Evolutionary conservation across 2,329 filamentous ascomycete species (phyloP).

Genomic region (Exophiala oligosperma): DNA sequence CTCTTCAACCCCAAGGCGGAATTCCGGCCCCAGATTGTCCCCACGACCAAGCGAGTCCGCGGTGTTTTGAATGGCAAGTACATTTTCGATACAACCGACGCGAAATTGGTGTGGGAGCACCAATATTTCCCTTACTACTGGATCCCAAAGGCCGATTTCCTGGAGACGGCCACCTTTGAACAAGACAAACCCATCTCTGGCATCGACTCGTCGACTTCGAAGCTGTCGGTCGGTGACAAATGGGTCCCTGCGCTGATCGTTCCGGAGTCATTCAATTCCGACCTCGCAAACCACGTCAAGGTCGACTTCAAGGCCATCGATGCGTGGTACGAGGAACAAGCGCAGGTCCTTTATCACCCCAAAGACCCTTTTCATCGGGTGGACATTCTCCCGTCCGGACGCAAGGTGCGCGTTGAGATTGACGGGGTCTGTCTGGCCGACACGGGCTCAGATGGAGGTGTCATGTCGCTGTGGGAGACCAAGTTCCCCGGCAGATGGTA

Average conservation of each 20-base stretch:
- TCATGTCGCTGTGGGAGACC: constrained; percentile 30
- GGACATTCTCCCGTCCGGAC: constrained; percentile 26
- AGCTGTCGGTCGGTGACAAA: constrained; percentile 19
- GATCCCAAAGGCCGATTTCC: constrained; percentile 24
- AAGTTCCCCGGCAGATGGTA: constrained; percentile 30
- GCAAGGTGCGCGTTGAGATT: constrained; percentile 27
- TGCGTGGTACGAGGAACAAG: constrained; percentile 29
- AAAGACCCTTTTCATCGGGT: constrained; percentile 31
- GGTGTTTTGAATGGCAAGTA: constrained; percentile 26
- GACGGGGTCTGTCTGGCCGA: constrained; percentile 27
- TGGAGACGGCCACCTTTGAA: constrained; percentile 23
- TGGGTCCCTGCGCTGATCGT: constrained; percentile 20
- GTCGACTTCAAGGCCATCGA: constrained; percentile 30
- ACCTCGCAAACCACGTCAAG: constrained; percentile 29
- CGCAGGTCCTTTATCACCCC: constrained; percentile 25
- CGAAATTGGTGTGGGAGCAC: constrained; percentile 30
- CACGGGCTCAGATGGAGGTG: constrained; percentile 27
- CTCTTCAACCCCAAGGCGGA: constrained; percentile 23
- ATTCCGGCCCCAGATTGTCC: constrained; percentile 23
- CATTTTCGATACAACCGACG: constrained; percentile 29
- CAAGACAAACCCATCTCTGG: constrained; percentile 27
- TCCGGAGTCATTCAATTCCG: constrained; percentile 22
- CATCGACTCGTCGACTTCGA: constrained; percentile 22
- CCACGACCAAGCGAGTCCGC: constrained; percentile 28
- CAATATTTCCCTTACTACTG: constrained; percentile 28